Percentiles rank a stretch among this genome's conserved stretches.
Evolutionary conservation across 2,329 filamentous ascomycete genomes (phyloP).

Genomic region (Fusarium sp.): DNA sequence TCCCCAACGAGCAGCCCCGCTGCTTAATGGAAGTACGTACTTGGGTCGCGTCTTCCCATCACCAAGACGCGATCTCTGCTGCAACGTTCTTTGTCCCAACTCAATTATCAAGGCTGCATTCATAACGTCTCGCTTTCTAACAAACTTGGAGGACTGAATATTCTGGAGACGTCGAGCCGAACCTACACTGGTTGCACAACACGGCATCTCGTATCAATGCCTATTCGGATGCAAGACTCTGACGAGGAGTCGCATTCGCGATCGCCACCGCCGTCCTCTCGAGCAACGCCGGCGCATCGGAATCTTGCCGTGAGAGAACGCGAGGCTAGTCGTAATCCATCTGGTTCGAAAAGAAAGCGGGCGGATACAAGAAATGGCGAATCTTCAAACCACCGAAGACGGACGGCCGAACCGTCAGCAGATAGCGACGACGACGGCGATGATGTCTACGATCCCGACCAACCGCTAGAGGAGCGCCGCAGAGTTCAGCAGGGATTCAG

Average conservation of each 20-base stretch:
- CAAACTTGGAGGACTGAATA: not conserved
- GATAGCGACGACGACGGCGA: constrained; percentile 42
- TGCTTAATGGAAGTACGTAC: constrained; percentile 29
- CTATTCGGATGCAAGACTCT: constrained; percentile 44
- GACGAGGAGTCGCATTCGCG: constrained; percentile 43
- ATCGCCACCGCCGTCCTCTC: constrained; percentile 42
- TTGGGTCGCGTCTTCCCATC: constrained; percentile 28
- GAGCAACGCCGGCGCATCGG: constrained; percentile 40
- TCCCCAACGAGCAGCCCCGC: too few species aligned
- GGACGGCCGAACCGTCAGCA: constrained; percentile 45
- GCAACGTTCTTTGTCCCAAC: constrained; percentile 7
- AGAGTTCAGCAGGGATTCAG: constrained; percentile 79
- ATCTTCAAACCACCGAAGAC: constrained; percentile 44
- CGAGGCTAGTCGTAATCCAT: constrained; percentile 39
- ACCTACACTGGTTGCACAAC: not conserved
- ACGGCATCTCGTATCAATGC: constrained; percentile 42
- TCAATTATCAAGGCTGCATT: not conserved
- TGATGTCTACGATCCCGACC: constrained; percentile 84
- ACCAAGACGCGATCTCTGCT: constrained; percentile 24
- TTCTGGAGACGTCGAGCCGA: not conserved
- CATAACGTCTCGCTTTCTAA: not conserved
- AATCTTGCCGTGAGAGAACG: constrained; percentile 49
- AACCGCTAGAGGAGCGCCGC: constrained; percentile 81
- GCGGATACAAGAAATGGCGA: constrained; percentile 45
- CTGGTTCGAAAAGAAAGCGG: constrained; percentile 55